These are phyloP conservation scores for Rhizoclosmatium sp. DNA, from an alignment of 192 early-diverging fungal species.

Conservation along the genomic window DNA sequence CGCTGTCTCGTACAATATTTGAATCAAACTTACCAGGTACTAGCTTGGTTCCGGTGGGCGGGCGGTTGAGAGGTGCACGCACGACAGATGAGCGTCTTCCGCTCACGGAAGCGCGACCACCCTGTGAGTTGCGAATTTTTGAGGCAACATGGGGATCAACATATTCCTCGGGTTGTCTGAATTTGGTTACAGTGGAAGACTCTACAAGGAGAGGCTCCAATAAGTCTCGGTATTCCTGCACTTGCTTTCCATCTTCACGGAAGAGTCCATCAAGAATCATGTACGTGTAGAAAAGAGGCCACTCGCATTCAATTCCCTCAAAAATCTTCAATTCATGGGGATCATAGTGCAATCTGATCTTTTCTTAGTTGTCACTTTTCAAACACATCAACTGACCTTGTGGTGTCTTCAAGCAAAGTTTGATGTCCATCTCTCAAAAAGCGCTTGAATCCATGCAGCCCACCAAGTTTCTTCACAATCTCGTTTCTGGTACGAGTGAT, in stretches of 20 bases:
- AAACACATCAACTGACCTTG: conserved; percentile 36
- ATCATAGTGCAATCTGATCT: conserved; percentile 77
- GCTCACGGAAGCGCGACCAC: conserved; percentile 7
- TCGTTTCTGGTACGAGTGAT: conserved; percentile 73
- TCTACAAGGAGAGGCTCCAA: conserved; percentile 77
- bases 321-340: conserved; percentile 83
- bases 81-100: conserved; percentile 38
- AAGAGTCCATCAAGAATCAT: conserved; percentile 84
- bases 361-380: background rate
- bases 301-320: conserved; percentile 87
- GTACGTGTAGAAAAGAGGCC: conserved; percentile 92
- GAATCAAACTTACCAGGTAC: conserved; percentile 39
- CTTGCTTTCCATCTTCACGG: conserved; percentile 68
- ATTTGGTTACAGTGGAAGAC: conserved; percentile 64
- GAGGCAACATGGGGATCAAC: background rate
- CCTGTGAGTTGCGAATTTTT: background rate
- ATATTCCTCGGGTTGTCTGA: conserved; percentile 38
- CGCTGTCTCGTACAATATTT: conserved; percentile 14
- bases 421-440: conserved; percentile 91
- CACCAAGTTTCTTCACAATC: conserved; percentile 82
- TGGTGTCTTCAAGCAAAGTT: conserved; percentile 76
- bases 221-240: conserved; percentile 73
- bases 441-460: conserved; percentile 82
- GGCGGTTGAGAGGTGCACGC: conserved; percentile 8
- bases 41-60: conserved; percentile 48